Evolutionary conservation across 176 grass and related monocot species (phyloP), one percentile per base, ranked within the genome.

Genomic region (Luzula sylvatica): DNA sequence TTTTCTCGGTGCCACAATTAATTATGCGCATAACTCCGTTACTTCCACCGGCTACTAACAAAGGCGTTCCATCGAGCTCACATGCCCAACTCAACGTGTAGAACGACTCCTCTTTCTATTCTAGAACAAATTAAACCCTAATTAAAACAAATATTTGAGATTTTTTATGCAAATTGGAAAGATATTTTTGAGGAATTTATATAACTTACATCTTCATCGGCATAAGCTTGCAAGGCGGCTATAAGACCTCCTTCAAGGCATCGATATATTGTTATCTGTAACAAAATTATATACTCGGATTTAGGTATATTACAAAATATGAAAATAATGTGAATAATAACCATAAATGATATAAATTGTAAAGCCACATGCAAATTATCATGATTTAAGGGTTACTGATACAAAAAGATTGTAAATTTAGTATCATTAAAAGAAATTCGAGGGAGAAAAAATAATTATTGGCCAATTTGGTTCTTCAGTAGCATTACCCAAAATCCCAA

Each of bases 21-120:
- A 95, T 95, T 72, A 88, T 53, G 4, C 83, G 80, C 46, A 95
- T 95, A 53, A 82, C 64, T 13, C 67, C 70, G 46, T 60, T 85
- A 42, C 44, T 79, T 78, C 89, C 83, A 27, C 73, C 89, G 27
- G 80, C 89, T 15, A 95, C 83, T 69, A 95, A 76, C 46, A 88
- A 55, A 18, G 89, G 83, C 38, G 80, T 63, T 3, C 70, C 53
- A 60, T 82, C 73, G 61, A 78, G 20, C 20, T 95, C 76, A 11
- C 80, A 76, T 46, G 83, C 74, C 89, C 89, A 95, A 79, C 83
- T 85, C 58, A 95, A 46, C 26, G 89, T 95, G 69, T 85, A 88
- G 77, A 84, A 95, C 38, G 80, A 88, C 63, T 88, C 83, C 62
- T 78, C 70, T 65, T 82, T 82, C 89, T 95, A 73, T 55, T 15